A percentile compares a stretch with the other conserved stretches of the same genome.
Evolutionary conservation across 495 filamentous ascomycete genomes (phyloP).

Genomic region (Pseudomonodictys pantanalensis): DNA sequence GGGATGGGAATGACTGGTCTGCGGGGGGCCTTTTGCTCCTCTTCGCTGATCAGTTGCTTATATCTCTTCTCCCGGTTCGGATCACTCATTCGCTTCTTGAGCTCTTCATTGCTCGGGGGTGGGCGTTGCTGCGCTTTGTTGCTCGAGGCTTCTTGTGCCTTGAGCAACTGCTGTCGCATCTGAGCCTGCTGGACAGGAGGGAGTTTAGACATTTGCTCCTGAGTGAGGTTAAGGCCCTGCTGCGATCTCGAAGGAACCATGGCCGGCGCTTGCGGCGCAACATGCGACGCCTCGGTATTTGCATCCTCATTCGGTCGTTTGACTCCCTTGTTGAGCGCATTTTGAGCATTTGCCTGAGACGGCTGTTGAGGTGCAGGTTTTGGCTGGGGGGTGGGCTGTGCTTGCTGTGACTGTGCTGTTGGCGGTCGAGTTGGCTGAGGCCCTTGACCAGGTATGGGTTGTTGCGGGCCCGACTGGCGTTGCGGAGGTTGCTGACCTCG

Average conservation of each 20-base stretch:
- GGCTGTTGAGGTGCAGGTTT: constrained; percentile 15
- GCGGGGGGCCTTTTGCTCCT: constrained; percentile 5
- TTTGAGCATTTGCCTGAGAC: constrained; percentile 20
- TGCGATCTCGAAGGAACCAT: constrained; percentile 41
- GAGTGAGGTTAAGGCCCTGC: constrained; percentile 42
- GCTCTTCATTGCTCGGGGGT: constrained; percentile 5
- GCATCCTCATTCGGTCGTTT: constrained; percentile 67
- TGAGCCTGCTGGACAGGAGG: constrained; percentile 47
- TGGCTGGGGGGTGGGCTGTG: constrained; percentile 10
- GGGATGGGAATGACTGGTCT: constrained; percentile 7
- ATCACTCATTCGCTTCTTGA: constrained; percentile 6
- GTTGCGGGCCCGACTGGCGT: constrained; percentile 33
- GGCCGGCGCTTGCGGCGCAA: constrained; percentile 40
- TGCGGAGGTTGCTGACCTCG: constrained; percentile 31
- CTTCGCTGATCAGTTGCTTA: constrained; percentile 16
- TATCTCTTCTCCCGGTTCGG: constrained; percentile 8
- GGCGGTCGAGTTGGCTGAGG: constrained; percentile 26
- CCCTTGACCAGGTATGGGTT: constrained; percentile 30
- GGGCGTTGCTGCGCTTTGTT: constrained; percentile 15
- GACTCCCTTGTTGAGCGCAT: constrained; percentile 39
- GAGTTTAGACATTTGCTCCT: constrained; percentile 54
- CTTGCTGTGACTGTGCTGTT: constrained; percentile 20
- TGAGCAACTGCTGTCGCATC: constrained; percentile 21
- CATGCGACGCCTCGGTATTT: constrained; percentile 34
- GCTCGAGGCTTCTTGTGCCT: constrained; percentile 32